phyloP scores from a whole-genome alignment of 148 eudicot genomes.

The Cornus kousa region DNA sequence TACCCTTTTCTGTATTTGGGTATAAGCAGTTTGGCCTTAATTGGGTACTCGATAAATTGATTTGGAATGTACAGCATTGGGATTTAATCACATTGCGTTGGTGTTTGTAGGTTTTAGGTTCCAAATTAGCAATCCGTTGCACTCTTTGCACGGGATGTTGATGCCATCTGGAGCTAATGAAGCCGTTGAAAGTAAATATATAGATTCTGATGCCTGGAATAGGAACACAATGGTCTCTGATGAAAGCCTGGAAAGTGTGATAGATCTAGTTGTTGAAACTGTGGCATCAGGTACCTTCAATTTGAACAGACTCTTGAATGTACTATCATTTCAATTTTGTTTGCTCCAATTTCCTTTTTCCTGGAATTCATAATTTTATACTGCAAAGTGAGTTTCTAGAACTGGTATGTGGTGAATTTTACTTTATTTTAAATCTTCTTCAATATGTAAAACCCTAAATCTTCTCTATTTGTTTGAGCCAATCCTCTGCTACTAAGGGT shows the following conservation, averaged over 20 bases:
- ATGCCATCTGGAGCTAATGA: slow-evolving; percentile 23
- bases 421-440: too few species aligned
- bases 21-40: not conserved
- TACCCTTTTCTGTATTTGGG: not conserved
- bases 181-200: slow-evolving; percentile 17
- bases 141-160: slow-evolving; percentile 30
- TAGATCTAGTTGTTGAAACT: slow-evolving; percentile 30
- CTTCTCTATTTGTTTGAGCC: too few species aligned
- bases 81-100: slow-evolving; percentile 4
- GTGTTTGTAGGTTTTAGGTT: slow-evolving; percentile 43
- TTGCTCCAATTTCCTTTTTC: not conserved
- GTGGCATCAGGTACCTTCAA: slow-evolving; percentile 37
- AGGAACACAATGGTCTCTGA: slow-evolving; percentile 28
- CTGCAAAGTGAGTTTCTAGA: not conserved
- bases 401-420: too few species aligned
- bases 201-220: slow-evolving; percentile 26
- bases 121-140: slow-evolving; percentile 40
- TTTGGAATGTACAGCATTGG: not conserved
- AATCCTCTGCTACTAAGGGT: too few species aligned
- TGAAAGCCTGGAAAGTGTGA: slow-evolving; percentile 24
- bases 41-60: not conserved
- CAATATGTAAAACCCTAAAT: too few species aligned
- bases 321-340: not conserved
- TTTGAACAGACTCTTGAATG: not conserved
- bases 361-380: not conserved